Evolutionary conservation across 2,329 filamentous ascomycete genomes (phyloP), one percentile per base, ranked within the genome.

Genomic region (Colletotrichum spaethianum): DNA sequence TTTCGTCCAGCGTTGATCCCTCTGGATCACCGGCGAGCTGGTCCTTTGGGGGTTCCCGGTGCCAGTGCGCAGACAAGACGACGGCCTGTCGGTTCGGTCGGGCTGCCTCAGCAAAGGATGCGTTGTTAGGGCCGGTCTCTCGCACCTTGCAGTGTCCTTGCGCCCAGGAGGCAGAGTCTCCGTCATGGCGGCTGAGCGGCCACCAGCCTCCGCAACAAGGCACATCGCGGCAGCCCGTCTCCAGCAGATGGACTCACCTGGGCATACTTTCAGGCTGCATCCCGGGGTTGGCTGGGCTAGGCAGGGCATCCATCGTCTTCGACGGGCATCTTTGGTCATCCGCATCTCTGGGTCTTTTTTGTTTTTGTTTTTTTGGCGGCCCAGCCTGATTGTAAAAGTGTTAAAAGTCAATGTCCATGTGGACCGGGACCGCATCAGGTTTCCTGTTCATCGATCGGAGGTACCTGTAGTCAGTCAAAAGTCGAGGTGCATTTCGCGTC

Each of bases 201-300:
- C 44, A 44, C 44, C 59, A 64, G 65, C 70, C 65, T 60, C 59
- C 44, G 31, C 65, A 70, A 60, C 65, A 48, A 56, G 65, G 70
- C 70, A 72, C 44, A 60, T 72, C 52, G 59, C 52, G 44, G 65
- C 68, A 68, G 63, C n/a, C 20, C 20, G 28, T 50, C 57, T 42
- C 67, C 55, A 60, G 62, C 62, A 23, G 18, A 60, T 46, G 62
- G 50, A n/a, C 57, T 63, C 52, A 59, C 42, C 52, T 53, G 64
- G 69, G 64, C 57, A 57, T 44, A 60, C 52, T 60, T 60, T 33
- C 59, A 72, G 65, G 70, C 65, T 57, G 59, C 65, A 72, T 69
- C 65, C 69, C 46, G 69, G 57, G 53, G 36, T 46, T 46, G 53
- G 60, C 65, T n/a, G 31, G 59, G 59, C 57, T 72, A 52, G 52